Evolutionary conservation across 2,329 filamentous ascomycete species (phyloP), one percentile per base, ranked within the genome.

Genomic region (Colletotrichum cereale): DNA sequence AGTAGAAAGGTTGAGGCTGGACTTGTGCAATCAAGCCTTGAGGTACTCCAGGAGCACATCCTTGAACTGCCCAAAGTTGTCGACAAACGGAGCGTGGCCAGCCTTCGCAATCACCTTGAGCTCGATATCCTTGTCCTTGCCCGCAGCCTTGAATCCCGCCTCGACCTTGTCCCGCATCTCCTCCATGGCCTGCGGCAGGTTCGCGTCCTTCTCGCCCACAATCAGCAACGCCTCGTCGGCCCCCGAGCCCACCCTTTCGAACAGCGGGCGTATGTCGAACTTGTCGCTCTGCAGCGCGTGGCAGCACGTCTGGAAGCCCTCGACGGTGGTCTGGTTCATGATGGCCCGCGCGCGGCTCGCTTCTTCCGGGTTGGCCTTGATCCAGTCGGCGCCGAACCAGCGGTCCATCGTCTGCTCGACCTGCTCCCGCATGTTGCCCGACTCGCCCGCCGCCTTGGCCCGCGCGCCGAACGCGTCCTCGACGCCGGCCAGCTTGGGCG

Each of bases 231-330:
- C 82, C 47, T 79, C 77, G 21, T 82, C 76, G 1, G 82, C 79
- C 18, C 77, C 76, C 4, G 72, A 55, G 0, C 82, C 82, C 1
- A 84, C 77, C 38, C 78, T 75, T 0, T 65, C 64, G 10, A 79
- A 77, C 4, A 82, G 73, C n/a, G 80, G 81, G 2, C 79, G 77
- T 21, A 85, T 73, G 73, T 86, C 82, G 68, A 84, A 85, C 0
- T 75, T 78, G 29, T 76, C 42, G 67, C 78, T 80, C 16, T 77
- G 71, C 24, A 85, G 76, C 12, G 83, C 84, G 8, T 80, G 75
- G 36, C 79, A 82, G 56, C 83, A 85, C 5, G 83, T 78, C 73
- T 83, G 82, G 61, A 83, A 83, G 1, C 84, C 83, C 21, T 82
- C 82, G 6, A 84, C 40, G 8, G 75, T 81, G 0, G 82, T 84